Conservation (phyloP, 208 protist genomes). For the Leishmania turanica region DNA sequence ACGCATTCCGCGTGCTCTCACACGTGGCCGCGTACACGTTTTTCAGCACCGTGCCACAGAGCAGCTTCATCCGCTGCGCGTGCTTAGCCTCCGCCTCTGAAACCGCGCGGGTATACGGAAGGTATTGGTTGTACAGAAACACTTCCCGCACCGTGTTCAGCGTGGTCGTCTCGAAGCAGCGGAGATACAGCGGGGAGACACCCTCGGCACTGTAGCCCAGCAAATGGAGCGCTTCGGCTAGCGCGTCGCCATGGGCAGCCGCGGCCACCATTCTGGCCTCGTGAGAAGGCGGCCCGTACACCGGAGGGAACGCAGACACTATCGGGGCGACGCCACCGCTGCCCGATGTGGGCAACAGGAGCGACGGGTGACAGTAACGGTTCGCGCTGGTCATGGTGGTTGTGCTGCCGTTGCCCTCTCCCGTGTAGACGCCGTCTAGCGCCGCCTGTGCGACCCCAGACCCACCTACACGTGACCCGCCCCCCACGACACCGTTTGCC, state of each 20-base stretch:
- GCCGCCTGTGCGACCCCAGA: constrained; percentile 8
- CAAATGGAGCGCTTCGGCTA: constrained; percentile 23
- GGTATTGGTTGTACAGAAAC: constrained; percentile 51
- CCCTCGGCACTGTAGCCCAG: constrained; percentile 19
- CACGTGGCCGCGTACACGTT: constrained; percentile 45
- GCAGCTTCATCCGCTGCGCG: constrained; percentile 47
- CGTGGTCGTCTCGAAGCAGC: constrained; percentile 44
- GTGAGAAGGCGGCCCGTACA: constrained; percentile 7
- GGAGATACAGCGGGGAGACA: constrained; percentile 3
- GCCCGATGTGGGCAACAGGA: constrained; percentile 15
- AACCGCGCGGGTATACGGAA: constrained; percentile 41
- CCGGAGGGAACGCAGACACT: neutral
- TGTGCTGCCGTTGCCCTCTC: neutral
- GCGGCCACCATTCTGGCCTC: constrained; percentile 19
- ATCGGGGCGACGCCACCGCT: neutral
- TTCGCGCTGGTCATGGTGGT: neutral
- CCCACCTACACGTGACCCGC: constrained; percentile 11
- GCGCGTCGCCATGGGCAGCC: constrained; percentile 21
- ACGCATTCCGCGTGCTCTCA: constrained; percentile 17
- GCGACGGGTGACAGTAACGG: constrained; percentile 7
- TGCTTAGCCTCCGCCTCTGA: constrained; percentile 51
- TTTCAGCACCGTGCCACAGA: constrained; percentile 65
- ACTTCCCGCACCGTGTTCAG: constrained; percentile 50
- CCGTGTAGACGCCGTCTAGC: neutral
- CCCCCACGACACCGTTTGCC: neutral